A percentile compares a stretch with the other conserved stretches of the same genome.
Conservation (phyloP, 2,329 filamentous ascomycete species). For the Colletotrichum sp. region DNA sequence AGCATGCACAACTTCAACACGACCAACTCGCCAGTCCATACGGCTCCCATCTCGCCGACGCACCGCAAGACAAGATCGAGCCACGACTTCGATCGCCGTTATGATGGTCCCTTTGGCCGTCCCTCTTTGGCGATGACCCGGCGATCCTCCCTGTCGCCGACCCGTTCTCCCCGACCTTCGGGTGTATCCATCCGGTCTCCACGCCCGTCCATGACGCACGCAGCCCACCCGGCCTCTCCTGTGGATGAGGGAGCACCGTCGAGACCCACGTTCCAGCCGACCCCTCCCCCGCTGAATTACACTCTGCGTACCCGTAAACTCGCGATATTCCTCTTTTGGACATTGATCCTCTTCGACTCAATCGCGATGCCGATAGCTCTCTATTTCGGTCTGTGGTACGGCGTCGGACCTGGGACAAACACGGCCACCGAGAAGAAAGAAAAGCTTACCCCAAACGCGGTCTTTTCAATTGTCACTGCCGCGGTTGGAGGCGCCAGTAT, state of each 20-base stretch:
- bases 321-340: slow-evolving; percentile 63
- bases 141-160: neutral
- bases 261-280: neutral
- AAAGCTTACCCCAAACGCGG: slow-evolving; percentile 27
- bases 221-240: neutral
- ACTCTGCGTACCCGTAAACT: slow-evolving; percentile 44
- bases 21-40: neutral
- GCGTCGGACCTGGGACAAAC: slow-evolving; percentile 31
- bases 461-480: slow-evolving; percentile 59
- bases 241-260: neutral
- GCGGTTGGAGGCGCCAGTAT: slow-evolving; percentile 56
- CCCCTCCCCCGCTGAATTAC: slow-evolving; percentile 21
- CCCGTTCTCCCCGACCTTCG: neutral
- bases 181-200: neutral
- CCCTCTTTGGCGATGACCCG: slow-evolving; percentile 3
- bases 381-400: slow-evolving; percentile 66
- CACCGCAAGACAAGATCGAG: neutral
- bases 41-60: neutral
- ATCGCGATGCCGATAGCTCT: slow-evolving; percentile 61
- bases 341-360: slow-evolving; percentile 61
- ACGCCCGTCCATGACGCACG: neutral
- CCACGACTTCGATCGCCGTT: slow-evolving; percentile 18
- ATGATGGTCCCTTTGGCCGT: slow-evolving; percentile 19
- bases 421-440: slow-evolving; percentile 36
- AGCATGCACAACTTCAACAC: neutral